phyloP scores from a whole-genome alignment of 139 green algal genomes.

The Chlorella sp. region DNA sequence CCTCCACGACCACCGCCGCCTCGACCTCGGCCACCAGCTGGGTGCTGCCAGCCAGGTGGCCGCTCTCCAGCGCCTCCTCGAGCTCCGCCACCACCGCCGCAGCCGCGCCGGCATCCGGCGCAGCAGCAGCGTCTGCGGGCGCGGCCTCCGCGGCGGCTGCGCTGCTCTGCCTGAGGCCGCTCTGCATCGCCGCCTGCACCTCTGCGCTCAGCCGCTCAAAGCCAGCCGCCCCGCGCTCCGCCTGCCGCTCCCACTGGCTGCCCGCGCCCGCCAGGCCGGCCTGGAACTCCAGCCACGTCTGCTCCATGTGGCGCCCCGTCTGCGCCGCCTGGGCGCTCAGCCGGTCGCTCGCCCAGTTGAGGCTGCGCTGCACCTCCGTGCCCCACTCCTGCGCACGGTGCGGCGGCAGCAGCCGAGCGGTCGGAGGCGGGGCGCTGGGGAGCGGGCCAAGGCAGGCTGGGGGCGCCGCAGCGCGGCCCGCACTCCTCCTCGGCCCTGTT shows the following conservation, averaged over 20 bases:
- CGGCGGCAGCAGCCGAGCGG: no score
- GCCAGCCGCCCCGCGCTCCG: background rate
- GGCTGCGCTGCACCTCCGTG: no score
- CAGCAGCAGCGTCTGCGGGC: background rate
- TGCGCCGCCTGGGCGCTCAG: no score
- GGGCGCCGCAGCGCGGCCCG: no score
- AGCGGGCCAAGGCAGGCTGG: no score
- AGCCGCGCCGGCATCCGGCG: background rate
- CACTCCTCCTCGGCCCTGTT: no score
- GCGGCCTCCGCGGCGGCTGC: no score
- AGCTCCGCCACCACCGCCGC: background rate
- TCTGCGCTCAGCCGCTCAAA: background rate
- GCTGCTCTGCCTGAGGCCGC: background rate
- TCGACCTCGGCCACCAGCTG: background rate
- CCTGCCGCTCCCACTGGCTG: background rate
- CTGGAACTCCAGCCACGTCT: background rate
- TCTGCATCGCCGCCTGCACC: background rate
- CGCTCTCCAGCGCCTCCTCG: background rate
- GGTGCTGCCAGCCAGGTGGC: background rate
- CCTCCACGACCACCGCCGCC: background rate
- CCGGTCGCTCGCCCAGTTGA: no score
- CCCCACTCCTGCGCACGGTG: no score
- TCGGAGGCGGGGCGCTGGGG: no score
- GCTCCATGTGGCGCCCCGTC: background rate
- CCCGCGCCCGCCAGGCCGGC: background rate